Evolutionary conservation across 1,284 basidiomycete genomes (phyloP).

Genomic region (Porodaedalea pini): DNA sequence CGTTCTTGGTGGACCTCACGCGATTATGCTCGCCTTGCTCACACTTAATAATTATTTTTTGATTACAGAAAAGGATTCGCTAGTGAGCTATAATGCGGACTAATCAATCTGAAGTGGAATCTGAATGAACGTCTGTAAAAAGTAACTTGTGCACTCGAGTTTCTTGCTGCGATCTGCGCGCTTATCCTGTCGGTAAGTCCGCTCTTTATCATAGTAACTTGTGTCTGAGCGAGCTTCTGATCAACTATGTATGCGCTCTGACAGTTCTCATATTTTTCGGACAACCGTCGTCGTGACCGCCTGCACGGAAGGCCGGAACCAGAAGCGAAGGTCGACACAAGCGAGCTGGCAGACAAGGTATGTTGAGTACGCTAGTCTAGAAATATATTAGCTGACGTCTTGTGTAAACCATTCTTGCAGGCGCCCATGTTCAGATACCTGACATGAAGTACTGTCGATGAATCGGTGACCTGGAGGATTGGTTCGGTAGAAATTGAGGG

Average conservation of each 20-base stretch:
- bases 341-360: constrained; percentile 65
- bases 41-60: neutral
- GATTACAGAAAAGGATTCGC: constrained; percentile 60
- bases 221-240: neutral
- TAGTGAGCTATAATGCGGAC: constrained; percentile 31
- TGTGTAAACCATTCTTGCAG: neutral
- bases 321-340: constrained; percentile 56
- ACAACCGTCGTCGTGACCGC: constrained; percentile 55
- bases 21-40: neutral
- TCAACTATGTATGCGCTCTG: neutral
- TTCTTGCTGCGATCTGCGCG: constrained; percentile 53
- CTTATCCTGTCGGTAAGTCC: constrained; percentile 49
- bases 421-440: constrained; percentile 2
- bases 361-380: constrained; percentile 20
- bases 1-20: too few species aligned
- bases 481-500: too few species aligned
- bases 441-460: neutral
- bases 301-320: constrained; percentile 50
- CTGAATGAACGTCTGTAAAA: neutral
- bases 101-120: neutral
- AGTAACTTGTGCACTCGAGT: constrained; percentile 56
- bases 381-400: constrained; percentile 26
- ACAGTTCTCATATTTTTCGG: constrained; percentile 58
- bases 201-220: neutral
- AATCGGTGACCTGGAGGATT: too few species aligned